Evolutionary conservation across 208 protist genomes (phyloP).

Genomic region (Leishmania lainsoni): DNA sequence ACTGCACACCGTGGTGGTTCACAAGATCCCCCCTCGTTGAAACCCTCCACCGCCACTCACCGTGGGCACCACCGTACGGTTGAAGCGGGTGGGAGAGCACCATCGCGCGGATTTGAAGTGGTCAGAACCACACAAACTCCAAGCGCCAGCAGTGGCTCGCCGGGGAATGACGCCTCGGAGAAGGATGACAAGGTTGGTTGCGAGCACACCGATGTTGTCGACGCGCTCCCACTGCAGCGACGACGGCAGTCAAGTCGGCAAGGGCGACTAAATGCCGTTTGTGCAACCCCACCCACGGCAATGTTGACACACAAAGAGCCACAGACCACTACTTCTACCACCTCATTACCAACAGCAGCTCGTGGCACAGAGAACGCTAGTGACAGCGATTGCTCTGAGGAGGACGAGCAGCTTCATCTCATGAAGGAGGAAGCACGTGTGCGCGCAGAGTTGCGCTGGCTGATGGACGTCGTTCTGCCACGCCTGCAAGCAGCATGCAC

Average conservation of each 20-base stretch:
- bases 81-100: not conserved
- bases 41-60: not conserved
- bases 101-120: not conserved
- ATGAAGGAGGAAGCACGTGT: conserved; percentile 15
- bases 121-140: not conserved
- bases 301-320: not conserved
- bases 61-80: not conserved
- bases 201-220: not conserved
- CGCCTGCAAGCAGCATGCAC: not conserved
- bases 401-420: conserved; percentile 7
- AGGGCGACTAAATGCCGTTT: not conserved
- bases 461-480: conserved; percentile 8
- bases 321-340: not conserved
- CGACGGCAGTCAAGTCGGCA: conserved; percentile 13
- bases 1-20: not conserved
- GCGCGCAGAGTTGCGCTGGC: conserved; percentile 22
- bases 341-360: not conserved
- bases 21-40: not conserved
- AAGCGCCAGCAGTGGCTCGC: not conserved
- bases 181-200: not conserved
- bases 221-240: conserved; percentile 8
- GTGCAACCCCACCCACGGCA: not conserved
- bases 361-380: not conserved
- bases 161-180: not conserved
- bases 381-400: not conserved